Evolutionary conservation across 805 yeast genomes (phyloP).

Genomic region (Yarrowia sp.): DNA sequence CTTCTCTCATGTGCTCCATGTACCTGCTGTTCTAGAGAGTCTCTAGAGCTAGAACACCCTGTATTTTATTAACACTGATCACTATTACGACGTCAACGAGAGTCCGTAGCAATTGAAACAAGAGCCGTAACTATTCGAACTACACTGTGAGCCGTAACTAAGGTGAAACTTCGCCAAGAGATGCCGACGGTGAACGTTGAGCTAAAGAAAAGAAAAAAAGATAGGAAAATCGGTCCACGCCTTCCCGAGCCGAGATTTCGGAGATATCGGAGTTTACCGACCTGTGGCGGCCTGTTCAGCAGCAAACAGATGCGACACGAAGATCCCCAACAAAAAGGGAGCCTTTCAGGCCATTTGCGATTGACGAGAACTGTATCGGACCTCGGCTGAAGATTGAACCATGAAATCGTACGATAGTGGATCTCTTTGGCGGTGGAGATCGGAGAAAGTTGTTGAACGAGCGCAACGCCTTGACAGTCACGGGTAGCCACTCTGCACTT

Average conservation of each 20-base stretch:
- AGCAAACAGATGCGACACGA: background rate
- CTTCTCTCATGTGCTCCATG: conserved; percentile 79
- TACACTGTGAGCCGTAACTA: too few relatives aligned
- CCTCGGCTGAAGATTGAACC: background rate
- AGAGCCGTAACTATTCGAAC: too few relatives aligned
- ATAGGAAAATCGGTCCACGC: background rate
- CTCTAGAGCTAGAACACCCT: background rate
- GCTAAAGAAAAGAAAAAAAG: background rate
- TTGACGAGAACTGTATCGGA: background rate
- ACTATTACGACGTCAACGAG: too few relatives aligned
- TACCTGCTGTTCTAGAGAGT: conserved; percentile 64
- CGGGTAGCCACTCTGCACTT: too few relatives aligned
- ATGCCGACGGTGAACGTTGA: background rate
- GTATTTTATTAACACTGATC: background rate
- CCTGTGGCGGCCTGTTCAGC: too few relatives aligned
- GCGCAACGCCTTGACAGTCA: too few relatives aligned
- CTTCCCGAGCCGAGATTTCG: background rate
- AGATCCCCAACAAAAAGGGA: too few relatives aligned
- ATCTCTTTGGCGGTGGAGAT: background rate
- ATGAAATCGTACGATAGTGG: background rate
- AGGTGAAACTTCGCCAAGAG: too few relatives aligned
- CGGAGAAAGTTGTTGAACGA: too few relatives aligned
- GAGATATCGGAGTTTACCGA: conserved; percentile 1
- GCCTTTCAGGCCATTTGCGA: too few relatives aligned
- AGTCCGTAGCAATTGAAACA: too few relatives aligned